These are phyloP conservation scores for Phytophthora lateralis DNA, from an alignment of 352 stramenopile genomes.

Conservation along the genomic window DNA sequence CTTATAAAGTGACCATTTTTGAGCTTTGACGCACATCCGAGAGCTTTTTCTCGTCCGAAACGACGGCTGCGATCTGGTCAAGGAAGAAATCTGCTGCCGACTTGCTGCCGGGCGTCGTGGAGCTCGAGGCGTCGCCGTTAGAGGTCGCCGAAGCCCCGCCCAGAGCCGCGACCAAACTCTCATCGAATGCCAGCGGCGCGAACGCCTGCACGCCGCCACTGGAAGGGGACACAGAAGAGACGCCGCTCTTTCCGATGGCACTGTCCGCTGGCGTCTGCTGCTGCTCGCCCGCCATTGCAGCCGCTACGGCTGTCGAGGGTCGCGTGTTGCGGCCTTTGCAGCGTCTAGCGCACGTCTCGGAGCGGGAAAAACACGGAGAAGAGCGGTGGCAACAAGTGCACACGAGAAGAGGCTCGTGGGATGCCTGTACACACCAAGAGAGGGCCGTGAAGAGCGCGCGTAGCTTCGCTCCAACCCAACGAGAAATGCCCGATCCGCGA, in stretches of 20 bases:
- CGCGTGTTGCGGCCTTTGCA: background rate
- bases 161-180: constrained; percentile 51
- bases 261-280: constrained; percentile 20
- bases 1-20: background rate
- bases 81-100: constrained; percentile 65
- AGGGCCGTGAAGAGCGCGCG: constrained; percentile 3
- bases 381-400: background rate
- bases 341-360: constrained; percentile 1
- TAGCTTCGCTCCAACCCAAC: constrained; percentile 11
- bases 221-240: constrained; percentile 18
- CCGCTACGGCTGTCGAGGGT: constrained; percentile 12
- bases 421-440: constrained; percentile 2
- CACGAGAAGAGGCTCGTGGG: background rate
- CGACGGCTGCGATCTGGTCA: constrained; percentile 71
- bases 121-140: constrained; percentile 1
- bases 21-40: constrained; percentile 54
- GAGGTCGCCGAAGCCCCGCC: constrained; percentile 15
- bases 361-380: constrained; percentile 5
- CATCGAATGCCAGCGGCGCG: constrained; percentile 57
- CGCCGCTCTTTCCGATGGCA: constrained; percentile 9
- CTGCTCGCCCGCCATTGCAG: constrained; percentile 36
- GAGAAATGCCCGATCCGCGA: constrained; percentile 30
- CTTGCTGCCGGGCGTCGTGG: constrained; percentile 24
- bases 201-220: constrained; percentile 32
- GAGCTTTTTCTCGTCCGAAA: constrained; percentile 80